Evolutionary conservation across 2,329 filamentous ascomycete genomes (phyloP), one percentile per base, ranked within the genome.

Genomic region (Plectosphaerella plurivora): DNA sequence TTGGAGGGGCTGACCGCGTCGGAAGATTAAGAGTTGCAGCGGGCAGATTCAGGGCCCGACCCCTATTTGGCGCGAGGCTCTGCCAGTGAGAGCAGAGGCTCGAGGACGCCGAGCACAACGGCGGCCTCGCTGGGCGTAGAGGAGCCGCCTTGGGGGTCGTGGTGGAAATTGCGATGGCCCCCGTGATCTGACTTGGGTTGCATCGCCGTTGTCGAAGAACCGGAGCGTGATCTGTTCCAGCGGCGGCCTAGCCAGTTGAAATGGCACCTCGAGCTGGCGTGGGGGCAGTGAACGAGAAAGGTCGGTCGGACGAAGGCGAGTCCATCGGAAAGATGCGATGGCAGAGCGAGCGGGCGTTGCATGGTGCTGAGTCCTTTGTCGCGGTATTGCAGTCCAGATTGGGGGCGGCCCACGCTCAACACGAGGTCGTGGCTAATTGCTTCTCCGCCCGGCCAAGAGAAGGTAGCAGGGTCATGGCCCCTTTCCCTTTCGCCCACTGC

Each of bases 11-110:
- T 44, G 41, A 20, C 41, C n/a, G 41, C n/a, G 18, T 44, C 41
- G 41, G 41, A 44, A 44, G 35, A 49, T 49, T 49, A 25, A 41
- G 33, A n/a, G 36, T 12, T 15, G 12, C 47, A 49, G 18, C 24
- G 36, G 35, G 47, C 47, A 39, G 47, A 18, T 18, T 44, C n/a
- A 18, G 41, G 16, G 41, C 41, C 41, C n/a, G 18, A 22, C 41
- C 41, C 41, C 41, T 44, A 25, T 39, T 39, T 49, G 39, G 47
- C 47, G 36, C 35, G 20, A 49, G 47, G 47, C 47, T 49, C 35
- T 49, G 20, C n/a, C 37, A 14, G 8, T 41, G 37, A 9, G 15
- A 15, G 37, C 37, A 12, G 16, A 20, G 16, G 28, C 8, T 33
- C 9, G 28, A 33, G 28, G 28, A 8, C 9, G 28, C 28, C 28